A percentile compares a stretch with the other conserved stretches of the same genome.
Conservation (phyloP, 441 rosid genomes). For the Viola pubescens region DNA sequence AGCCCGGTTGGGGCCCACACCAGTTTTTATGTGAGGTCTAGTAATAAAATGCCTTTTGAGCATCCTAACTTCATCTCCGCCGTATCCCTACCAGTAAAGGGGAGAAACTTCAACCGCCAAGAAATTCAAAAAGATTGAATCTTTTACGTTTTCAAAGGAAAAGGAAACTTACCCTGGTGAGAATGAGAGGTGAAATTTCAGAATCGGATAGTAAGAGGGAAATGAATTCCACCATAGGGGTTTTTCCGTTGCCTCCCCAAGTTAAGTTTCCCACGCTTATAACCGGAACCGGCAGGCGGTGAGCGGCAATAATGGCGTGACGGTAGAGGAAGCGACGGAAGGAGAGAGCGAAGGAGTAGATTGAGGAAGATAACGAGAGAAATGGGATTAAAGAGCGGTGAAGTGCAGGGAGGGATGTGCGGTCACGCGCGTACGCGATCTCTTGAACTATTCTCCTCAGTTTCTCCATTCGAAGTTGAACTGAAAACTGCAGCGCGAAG, state of each 20-base stretch:
- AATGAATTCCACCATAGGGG: constrained; percentile 79
- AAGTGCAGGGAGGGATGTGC: constrained; percentile 30
- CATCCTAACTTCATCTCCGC: constrained; percentile 88
- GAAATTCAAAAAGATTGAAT: neutral
- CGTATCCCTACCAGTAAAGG: constrained; percentile 54
- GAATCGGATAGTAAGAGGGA: constrained; percentile 42
- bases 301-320: constrained; percentile 36
- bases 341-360: constrained; percentile 42
- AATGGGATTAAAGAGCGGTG: constrained; percentile 56
- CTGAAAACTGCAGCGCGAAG: neutral
- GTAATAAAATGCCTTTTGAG: constrained; percentile 56
- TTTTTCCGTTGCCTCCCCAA: constrained; percentile 96
- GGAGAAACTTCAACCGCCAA: neutral
- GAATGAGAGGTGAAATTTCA: constrained; percentile 66
- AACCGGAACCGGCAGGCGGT: constrained; percentile 66
- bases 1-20: constrained; percentile 68
- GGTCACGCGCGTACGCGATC: constrained; percentile 55
- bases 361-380: constrained; percentile 51
- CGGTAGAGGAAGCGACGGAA: constrained; percentile 51
- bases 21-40: constrained; percentile 35
- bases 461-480: constrained; percentile 42
- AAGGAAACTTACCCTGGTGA: constrained; percentile 47
- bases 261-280: constrained; percentile 86
- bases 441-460: constrained; percentile 47
- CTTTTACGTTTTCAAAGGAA: neutral